Base-by-base conservation (phyloP, 208 protist species). In the Leishmania gerbilli region DNA sequence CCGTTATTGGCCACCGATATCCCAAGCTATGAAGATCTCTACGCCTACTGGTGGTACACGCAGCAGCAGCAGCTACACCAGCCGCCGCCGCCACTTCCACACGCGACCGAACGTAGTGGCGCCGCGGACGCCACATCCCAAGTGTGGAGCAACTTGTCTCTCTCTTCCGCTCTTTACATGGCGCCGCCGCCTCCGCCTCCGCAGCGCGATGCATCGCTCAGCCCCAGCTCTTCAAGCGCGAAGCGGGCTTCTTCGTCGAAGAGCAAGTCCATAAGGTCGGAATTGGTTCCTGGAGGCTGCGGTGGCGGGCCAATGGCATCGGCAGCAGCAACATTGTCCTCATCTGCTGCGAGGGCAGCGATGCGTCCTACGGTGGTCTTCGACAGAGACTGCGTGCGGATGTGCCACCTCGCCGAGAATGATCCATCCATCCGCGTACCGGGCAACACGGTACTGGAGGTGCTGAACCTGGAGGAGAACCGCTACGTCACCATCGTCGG, bases 381-480 rank as follows among this genome's bases (percentile, higher is more conserved):
- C 83, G 95, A 98, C 86, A 82, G 87, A 31, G 83, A 94, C 82
- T 96, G 93, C 80, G 84, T 98, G 79, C 90, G 92, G 17, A 87
- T 95, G 79, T 83, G 78, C 17, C 79, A 81, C 60, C 71, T 80
- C 74, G 40, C 76, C 31, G 85, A 89, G 21, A 85, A 83, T 45
- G 91, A 91, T 34, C 65, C 86, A 9, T 71, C 86, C 34, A 92
- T 86, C 58, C 93, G 95, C 13, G 90, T 95, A 2, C 95, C 95
- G 2, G 95, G 95, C 53, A 98, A 98, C 81, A 96, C 88, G 24
- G 88, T 93, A 68, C 83, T 98, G 77, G 91, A 95, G 86, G 88
- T 93, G 77, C 85, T 98, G 19, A 95, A 95, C 76, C 47, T 98
- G 1, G 89, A 88, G 62, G 90, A 95, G 60, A 98, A 98, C 84